Conservation (phyloP, 2,329 filamentous ascomycete species). For the Apiospora malaysiana region DNA sequence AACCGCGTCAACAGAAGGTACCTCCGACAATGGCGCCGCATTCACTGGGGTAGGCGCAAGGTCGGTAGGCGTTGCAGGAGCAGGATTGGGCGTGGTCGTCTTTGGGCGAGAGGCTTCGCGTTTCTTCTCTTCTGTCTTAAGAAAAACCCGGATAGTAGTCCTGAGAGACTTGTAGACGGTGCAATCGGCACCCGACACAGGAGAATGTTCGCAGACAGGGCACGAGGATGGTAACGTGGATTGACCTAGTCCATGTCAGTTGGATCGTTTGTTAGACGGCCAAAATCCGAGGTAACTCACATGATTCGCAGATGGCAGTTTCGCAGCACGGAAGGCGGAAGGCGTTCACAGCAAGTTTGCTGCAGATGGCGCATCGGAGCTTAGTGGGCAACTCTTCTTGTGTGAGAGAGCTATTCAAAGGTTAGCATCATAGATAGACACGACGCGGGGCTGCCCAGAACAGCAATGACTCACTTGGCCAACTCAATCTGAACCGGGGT, state of each 20-base stretch:
- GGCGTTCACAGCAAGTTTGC: conserved; percentile 86
- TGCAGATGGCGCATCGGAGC: conserved; percentile 92
- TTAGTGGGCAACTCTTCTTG: conserved; percentile 94
- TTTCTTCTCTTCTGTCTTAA: conserved; percentile 92
- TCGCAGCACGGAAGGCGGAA: conserved; percentile 95
- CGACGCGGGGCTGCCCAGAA: neutral
- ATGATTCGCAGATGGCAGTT: conserved; percentile 89
- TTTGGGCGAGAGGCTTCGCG: conserved; percentile 68
- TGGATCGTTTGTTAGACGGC: neutral
- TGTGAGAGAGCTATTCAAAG: conserved; percentile 67
- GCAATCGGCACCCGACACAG: conserved; percentile 84
- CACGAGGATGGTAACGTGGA: conserved; percentile 77
- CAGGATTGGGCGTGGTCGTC: conserved; percentile 46
- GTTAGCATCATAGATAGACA: conserved; percentile 22
- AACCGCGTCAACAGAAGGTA: conserved; percentile 28
- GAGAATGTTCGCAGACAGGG: conserved; percentile 91
- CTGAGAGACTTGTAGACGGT: conserved; percentile 89
- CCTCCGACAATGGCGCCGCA: conserved; percentile 27
- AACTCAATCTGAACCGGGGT: conserved; percentile 63
- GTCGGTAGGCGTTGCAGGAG: conserved; percentile 33
- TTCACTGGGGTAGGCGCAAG: neutral
- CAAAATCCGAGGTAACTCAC: conserved; percentile 51
- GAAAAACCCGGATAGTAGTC: conserved; percentile 88
- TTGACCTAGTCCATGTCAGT: conserved; percentile 66
- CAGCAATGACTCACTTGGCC: conserved; percentile 53